phyloP scores from a whole-genome alignment of 2,329 filamentous ascomycete species.

The Colletotrichum truncatum region DNA sequence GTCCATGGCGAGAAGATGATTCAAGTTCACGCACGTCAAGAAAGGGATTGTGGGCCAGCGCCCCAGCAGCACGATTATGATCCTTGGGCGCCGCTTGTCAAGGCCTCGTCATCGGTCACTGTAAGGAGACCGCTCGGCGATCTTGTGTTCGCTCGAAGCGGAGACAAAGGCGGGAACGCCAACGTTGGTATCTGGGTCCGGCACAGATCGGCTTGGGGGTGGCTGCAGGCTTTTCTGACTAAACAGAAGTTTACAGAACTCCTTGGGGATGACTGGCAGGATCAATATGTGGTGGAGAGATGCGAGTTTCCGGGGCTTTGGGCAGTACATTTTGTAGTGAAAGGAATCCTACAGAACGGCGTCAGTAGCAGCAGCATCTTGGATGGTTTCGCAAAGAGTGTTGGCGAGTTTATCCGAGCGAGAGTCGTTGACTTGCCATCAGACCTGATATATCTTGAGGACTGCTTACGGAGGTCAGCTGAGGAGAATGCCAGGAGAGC shows the following conservation, averaged over 20 bases:
- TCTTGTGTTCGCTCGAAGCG: slow-evolving; percentile 40
- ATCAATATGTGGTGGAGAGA: slow-evolving; percentile 49
- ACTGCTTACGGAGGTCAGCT: slow-evolving; percentile 21
- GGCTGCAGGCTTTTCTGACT: slow-evolving; percentile 50
- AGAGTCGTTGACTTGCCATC: slow-evolving; percentile 39
- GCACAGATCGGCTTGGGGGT: slow-evolving; percentile 47
- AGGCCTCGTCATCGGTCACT: slow-evolving; percentile 1
- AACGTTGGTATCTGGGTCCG: slow-evolving; percentile 48
- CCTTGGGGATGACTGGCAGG: slow-evolving; percentile 53
- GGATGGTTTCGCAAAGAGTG: slow-evolving; percentile 61
- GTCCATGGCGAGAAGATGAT: slow-evolving; percentile 24
- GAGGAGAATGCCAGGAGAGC: background rate
- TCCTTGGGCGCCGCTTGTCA: background rate
- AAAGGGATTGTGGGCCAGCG: background rate
- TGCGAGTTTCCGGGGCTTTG: slow-evolving; percentile 53
- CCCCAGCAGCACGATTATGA: slow-evolving; percentile 7
- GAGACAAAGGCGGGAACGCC: slow-evolving; percentile 45
- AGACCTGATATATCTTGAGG: slow-evolving; percentile 34
- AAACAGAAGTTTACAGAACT: slow-evolving; percentile 45
- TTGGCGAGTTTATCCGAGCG: slow-evolving; percentile 56
- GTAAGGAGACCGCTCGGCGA: slow-evolving; percentile 38
- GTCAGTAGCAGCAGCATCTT: slow-evolving; percentile 57
- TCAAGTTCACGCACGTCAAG: background rate
- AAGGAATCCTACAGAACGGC: slow-evolving; percentile 51
- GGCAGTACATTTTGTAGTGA: slow-evolving; percentile 56